Evolutionary conservation across 1,284 basidiomycete species (phyloP).

Genomic region (Moesziomyces sp.): DNA sequence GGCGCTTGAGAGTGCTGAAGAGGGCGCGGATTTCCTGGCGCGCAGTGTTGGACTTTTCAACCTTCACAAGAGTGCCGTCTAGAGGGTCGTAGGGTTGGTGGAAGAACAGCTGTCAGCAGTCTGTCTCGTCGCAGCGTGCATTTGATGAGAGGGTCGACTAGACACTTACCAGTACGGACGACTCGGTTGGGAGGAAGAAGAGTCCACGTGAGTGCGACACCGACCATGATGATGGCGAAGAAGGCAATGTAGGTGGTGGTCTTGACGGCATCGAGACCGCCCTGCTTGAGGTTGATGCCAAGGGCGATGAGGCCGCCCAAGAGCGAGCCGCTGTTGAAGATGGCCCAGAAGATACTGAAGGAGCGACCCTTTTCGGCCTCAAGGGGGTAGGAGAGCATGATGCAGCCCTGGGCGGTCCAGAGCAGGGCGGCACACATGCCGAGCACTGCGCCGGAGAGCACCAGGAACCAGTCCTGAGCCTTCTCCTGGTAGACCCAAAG

Average conservation of each 20-base stretch:
- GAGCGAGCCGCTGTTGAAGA: slow-evolving; percentile 76
- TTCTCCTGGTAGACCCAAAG: slow-evolving; percentile 71
- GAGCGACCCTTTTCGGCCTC: slow-evolving; percentile 76
- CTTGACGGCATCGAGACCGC: slow-evolving; percentile 36
- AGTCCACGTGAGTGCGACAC: slow-evolving; percentile 41
- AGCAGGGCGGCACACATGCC: slow-evolving; percentile 83
- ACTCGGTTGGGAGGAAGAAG: slow-evolving; percentile 46
- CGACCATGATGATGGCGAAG: slow-evolving; percentile 51
- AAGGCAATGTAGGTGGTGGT: slow-evolving; percentile 48
- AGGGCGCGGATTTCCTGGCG: slow-evolving; percentile 41
- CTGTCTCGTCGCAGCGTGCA: too few species aligned
- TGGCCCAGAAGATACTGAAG: slow-evolving; percentile 78
- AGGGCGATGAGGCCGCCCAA: slow-evolving; percentile 77
- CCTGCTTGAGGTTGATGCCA: slow-evolving; percentile 46
- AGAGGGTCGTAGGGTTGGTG: not conserved
- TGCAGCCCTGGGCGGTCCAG: slow-evolving; percentile 74
- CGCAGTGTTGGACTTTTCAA: slow-evolving; percentile 26
- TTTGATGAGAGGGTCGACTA: not conserved
- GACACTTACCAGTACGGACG: slow-evolving; percentile 16
- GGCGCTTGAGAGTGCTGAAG: slow-evolving; percentile 30
- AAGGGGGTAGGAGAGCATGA: slow-evolving; percentile 84
- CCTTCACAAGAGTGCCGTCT: slow-evolving; percentile 49
- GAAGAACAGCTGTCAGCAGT: too few species aligned
- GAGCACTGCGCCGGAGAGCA: slow-evolving; percentile 80
- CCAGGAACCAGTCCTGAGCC: slow-evolving; percentile 68